A percentile compares a stretch with the other conserved stretches of the same genome.
phyloP scores from a whole-genome alignment of 768 basidiomycete genomes.

The Termitomyces sp. region DNA sequence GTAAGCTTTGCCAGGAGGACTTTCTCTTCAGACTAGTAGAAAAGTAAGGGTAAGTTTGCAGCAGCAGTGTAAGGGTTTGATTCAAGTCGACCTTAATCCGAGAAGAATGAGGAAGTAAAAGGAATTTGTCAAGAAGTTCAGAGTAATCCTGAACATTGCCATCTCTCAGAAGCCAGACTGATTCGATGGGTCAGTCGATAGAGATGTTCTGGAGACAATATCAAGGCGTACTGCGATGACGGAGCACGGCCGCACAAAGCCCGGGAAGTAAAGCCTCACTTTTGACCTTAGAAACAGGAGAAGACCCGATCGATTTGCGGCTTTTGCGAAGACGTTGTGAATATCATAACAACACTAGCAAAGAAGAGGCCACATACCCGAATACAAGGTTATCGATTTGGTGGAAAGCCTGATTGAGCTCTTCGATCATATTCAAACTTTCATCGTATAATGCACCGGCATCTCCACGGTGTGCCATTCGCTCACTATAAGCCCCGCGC shows the following conservation, averaged over 20 bases:
- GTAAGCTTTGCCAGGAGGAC: conserved; percentile 75
- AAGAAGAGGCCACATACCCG: conserved; percentile 33
- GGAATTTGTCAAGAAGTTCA: conserved; percentile 53
- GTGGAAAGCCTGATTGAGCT: conserved; percentile 54
- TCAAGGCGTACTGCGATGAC: conserved; percentile 61
- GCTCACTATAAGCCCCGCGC: conserved; percentile 49
- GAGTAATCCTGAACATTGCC: conserved; percentile 51
- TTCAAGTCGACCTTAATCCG: conserved; percentile 49
- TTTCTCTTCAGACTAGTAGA: conserved; percentile 66
- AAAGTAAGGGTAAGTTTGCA: background rate
- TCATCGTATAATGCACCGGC: conserved; percentile 53
- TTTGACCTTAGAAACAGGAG: conserved; percentile 23
- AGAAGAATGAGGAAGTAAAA: conserved; percentile 51
- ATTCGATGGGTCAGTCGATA: background rate
- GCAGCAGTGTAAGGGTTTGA: background rate
- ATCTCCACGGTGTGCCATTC: conserved; percentile 36
- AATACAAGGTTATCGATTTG: conserved; percentile 44
- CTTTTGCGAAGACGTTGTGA: conserved; percentile 26
- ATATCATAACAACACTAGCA: background rate
- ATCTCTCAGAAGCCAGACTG: conserved; percentile 69
- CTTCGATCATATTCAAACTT: conserved; percentile 57
- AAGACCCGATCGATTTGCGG: conserved; percentile 41
- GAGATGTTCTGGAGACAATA: background rate
- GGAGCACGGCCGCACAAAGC: conserved; percentile 57
- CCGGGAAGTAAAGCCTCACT: conserved; percentile 57